These are phyloP conservation scores for Aspergillus fijiensis DNA, from an alignment of 2,329 filamentous ascomycete species.

Conservation along the genomic window DNA sequence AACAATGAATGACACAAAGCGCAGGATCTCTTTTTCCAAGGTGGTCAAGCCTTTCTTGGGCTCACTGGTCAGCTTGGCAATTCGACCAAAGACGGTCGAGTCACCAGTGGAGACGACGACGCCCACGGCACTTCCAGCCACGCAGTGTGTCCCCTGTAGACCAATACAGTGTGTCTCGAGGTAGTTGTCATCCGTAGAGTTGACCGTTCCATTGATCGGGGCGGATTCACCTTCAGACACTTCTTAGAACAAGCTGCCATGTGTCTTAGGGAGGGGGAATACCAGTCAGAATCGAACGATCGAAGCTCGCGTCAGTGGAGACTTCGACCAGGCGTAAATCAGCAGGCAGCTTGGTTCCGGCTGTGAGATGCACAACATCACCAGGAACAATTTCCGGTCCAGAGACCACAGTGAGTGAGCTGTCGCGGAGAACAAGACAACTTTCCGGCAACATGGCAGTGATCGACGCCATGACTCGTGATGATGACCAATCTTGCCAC, in stretches of 20 bases:
- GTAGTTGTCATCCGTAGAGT: conserved; percentile 71
- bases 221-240: conserved; percentile 65
- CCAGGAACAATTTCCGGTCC: conserved; percentile 68
- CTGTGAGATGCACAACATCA: conserved; percentile 66
- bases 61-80: conserved; percentile 69
- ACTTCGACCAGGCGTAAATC: conserved; percentile 69
- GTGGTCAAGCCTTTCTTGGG: conserved; percentile 68
- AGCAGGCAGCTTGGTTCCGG: conserved; percentile 71
- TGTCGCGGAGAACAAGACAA: conserved; percentile 64
- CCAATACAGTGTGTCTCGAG: conserved; percentile 75
- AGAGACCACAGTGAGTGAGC: conserved; percentile 49
- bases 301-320: conserved; percentile 69
- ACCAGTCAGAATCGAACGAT: conserved; percentile 71
- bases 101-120: conserved; percentile 72
- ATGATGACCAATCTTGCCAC: conserved; percentile 74
- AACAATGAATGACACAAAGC: conserved; percentile 73
- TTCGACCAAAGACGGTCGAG: conserved; percentile 71
- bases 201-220: conserved; percentile 62
- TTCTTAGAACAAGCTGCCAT: not conserved
- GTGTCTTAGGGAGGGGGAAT: conserved; percentile 17
- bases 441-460: conserved; percentile 76
- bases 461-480: conserved; percentile 75
- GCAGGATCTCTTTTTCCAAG: conserved; percentile 69
- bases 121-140: conserved; percentile 65
- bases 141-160: conserved; percentile 76